A percentile compares a stretch with the other conserved stretches of the same genome.
phyloP scores from a whole-genome alignment of 306 rosid genomes.

The Malus fusca region DNA sequence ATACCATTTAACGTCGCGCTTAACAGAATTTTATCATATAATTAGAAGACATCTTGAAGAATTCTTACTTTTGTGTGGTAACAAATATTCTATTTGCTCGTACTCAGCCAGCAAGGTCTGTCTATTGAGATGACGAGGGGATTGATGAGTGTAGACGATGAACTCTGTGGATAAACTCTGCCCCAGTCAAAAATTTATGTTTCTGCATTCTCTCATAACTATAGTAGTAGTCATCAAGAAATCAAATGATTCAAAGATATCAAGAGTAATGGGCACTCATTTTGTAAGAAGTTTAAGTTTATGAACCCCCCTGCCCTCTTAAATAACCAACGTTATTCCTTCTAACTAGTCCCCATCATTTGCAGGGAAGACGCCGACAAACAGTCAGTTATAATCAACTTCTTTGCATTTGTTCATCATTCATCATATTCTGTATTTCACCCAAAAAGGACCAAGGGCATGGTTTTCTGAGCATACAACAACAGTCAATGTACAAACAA shows the following conservation, averaged over 20 bases:
- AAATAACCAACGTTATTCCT: background rate
- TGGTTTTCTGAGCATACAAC: too few relatives aligned
- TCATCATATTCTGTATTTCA: background rate
- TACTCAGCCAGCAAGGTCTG: too few relatives aligned
- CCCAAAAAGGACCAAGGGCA: too few relatives aligned
- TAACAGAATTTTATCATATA: background rate
- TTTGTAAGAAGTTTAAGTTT: background rate
- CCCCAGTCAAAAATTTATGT: background rate
- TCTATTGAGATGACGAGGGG: background rate
- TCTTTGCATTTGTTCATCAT: background rate
- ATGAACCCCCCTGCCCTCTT: background rate
- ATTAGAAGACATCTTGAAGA: background rate
- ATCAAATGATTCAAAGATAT: too few relatives aligned
- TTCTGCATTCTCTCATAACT: background rate
- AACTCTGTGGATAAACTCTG: background rate
- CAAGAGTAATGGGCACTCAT: too few relatives aligned
- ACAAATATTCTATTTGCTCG: background rate
- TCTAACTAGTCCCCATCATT: background rate
- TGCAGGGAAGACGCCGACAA: background rate
- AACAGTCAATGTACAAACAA: too few relatives aligned
- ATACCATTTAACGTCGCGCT: background rate
- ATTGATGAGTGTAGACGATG: background rate
- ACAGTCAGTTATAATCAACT: background rate
- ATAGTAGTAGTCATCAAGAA: background rate
- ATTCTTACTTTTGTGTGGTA: background rate